Percentiles rank a stretch among this genome's conserved stretches.
Conservation (phyloP, 2,329 filamentous ascomycete species). For the Aureobasidium sp. region DNA sequence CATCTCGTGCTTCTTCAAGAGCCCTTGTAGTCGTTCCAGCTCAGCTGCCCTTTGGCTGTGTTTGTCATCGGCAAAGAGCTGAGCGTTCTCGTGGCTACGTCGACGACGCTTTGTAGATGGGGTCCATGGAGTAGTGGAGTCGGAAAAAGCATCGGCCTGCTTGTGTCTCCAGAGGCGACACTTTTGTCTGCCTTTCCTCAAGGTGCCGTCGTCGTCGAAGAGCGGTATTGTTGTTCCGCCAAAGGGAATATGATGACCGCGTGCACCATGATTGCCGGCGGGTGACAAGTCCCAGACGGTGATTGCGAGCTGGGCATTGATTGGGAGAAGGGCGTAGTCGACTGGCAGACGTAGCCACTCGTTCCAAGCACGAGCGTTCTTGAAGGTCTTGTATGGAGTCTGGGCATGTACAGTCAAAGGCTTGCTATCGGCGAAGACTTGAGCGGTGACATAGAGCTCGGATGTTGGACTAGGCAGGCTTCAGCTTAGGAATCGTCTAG, state of each 20-base stretch:
- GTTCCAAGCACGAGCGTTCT: constrained; percentile 71
- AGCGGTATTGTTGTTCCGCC: constrained; percentile 85
- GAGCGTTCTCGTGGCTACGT: constrained; percentile 49
- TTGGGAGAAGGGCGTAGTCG: constrained; percentile 71
- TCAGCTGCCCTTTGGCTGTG: constrained; percentile 51
- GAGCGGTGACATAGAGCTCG: constrained; percentile 86
- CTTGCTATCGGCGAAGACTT: constrained; percentile 94
- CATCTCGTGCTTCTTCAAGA: constrained; percentile 98
- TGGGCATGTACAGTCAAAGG: constrained; percentile 86
- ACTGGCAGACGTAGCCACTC: constrained; percentile 92
- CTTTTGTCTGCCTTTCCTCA: constrained; percentile 88
- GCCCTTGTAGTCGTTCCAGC: constrained; percentile 76
- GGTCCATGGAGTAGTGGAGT: constrained; percentile 67
- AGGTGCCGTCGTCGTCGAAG: constrained; percentile 87
- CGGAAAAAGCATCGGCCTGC: constrained; percentile 76
- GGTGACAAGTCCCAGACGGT: constrained; percentile 94
- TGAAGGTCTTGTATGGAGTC: constrained; percentile 88
- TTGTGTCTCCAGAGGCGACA: constrained; percentile 77
- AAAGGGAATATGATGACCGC: constrained; percentile 79
- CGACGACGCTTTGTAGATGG: constrained; percentile 49
- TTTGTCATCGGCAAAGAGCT: constrained; percentile 44
- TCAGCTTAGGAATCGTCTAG: not conserved
- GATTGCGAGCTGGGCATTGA: constrained; percentile 78
- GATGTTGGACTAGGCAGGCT: constrained; percentile 56
- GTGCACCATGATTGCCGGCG: constrained; percentile 60